phyloP scores from a whole-genome alignment of 148 eudicot genomes.

The Chenopodium formosanum region DNA sequence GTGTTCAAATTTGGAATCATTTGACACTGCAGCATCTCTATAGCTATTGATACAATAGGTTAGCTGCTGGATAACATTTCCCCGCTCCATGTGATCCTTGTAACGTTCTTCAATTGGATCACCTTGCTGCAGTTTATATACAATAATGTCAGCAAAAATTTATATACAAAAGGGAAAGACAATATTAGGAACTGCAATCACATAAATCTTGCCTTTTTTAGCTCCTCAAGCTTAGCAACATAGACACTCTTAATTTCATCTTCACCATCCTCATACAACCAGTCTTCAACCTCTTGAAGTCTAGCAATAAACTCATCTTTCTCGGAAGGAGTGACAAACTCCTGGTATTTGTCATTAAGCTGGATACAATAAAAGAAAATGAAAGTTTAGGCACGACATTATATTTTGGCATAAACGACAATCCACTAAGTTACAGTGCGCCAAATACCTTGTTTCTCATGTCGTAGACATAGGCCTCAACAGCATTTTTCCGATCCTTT shows the following conservation, averaged over 20 bases:
- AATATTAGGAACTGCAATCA: neutral
- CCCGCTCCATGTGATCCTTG: conserved; percentile 72
- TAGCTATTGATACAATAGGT: conserved; percentile 52
- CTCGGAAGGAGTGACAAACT: conserved; percentile 67
- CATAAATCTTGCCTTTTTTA: conserved; percentile 57
- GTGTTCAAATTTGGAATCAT: conserved; percentile 82
- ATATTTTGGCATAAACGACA: neutral
- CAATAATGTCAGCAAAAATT: neutral
- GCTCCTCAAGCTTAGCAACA: conserved; percentile 88
- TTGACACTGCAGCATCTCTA: conserved; percentile 69
- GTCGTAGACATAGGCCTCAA: conserved; percentile 90
- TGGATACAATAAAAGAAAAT: conserved; percentile 19
- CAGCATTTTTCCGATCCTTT: conserved; percentile 84
- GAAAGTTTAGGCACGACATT: conserved; percentile 1
- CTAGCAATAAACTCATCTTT: conserved; percentile 62
- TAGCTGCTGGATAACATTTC: conserved; percentile 57
- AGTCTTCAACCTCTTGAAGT: conserved; percentile 88
- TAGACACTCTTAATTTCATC: conserved; percentile 94
- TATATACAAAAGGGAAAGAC: neutral
- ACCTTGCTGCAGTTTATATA: conserved; percentile 54
- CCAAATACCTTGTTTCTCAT: conserved; percentile 77
- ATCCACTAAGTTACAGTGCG: neutral
- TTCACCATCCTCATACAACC: conserved; percentile 97
- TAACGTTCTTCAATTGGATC: conserved; percentile 85
- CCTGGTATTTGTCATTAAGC: conserved; percentile 78